phyloP scores from a whole-genome alignment of 805 yeast species.

The Yamadazyma paraphyllophila region DNA sequence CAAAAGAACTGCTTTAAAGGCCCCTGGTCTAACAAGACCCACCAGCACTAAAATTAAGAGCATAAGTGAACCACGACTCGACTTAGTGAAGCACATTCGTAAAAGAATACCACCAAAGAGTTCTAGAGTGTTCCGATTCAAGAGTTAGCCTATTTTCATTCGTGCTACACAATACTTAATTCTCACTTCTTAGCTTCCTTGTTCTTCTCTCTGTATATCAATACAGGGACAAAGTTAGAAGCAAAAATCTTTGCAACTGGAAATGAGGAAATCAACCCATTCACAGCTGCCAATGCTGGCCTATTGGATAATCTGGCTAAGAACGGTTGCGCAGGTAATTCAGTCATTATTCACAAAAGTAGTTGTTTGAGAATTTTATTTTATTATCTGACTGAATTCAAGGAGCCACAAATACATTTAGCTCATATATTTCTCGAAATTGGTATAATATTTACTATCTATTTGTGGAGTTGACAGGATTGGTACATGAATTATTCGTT shows the following conservation, averaged over 20 bases:
- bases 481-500: constrained; percentile 25
- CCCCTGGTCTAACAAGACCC: neutral
- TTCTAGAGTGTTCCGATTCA: neutral
- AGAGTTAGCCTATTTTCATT: neutral
- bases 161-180: neutral
- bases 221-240: constrained; percentile 58
- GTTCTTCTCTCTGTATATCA: constrained; percentile 39
- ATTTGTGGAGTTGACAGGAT: constrained; percentile 28
- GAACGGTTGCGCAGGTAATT: constrained; percentile 43
- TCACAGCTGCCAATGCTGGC: constrained; percentile 58
- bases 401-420: neutral
- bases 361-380: too few relatives aligned
- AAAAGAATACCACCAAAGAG: neutral
- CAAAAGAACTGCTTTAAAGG: too few relatives aligned
- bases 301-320: constrained; percentile 50
- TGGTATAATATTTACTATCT: constrained; percentile 16
- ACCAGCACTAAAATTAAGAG: neutral
- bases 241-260: constrained; percentile 54
- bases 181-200: neutral
- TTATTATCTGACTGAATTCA: too few relatives aligned
- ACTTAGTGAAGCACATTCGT: neutral
- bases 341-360: constrained; percentile 10
- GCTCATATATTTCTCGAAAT: neutral
- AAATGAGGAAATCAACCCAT: constrained; percentile 57
- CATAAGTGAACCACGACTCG: neutral